Conservation (phyloP, 192 early-diverging fungal genomes). For the Paraglomus brasilianum region DNA sequence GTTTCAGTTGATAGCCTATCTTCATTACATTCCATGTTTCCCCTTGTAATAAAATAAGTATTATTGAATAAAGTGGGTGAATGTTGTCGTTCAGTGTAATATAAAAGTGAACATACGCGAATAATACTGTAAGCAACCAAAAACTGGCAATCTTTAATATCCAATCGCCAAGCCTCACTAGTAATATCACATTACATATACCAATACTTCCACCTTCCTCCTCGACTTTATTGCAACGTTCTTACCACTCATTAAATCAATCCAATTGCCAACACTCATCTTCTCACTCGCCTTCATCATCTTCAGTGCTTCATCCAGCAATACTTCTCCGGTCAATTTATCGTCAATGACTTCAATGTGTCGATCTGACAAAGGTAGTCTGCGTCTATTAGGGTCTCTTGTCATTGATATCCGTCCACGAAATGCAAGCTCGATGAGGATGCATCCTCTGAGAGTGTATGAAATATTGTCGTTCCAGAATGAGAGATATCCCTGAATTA, state of each 20-base stretch:
- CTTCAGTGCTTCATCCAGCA: constrained; percentile 92
- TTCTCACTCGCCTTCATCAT: constrained; percentile 85
- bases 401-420: constrained; percentile 84
- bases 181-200: neutral
- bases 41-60: constrained; percentile 47
- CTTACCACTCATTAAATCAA: constrained; percentile 95
- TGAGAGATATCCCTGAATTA: constrained; percentile 84
- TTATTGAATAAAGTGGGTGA: constrained; percentile 5
- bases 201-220: neutral
- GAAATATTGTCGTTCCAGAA: constrained; percentile 99
- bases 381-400: constrained; percentile 78
- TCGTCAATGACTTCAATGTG: constrained; percentile 83
- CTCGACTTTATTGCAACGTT: neutral
- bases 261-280: constrained; percentile 89
- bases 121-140: neutral
- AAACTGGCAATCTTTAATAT: neutral
- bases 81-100: neutral
- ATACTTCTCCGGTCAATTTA: constrained; percentile 85
- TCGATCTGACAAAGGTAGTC: constrained; percentile 75
- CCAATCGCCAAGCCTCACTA: no score
- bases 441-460: constrained; percentile 91
- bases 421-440: constrained; percentile 95
- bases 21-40: constrained; percentile 99
- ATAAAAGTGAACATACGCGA: neutral
- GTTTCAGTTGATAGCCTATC: constrained; percentile 95